Evolutionary conservation across 441 rosid genomes (phyloP).

Genomic region (Gossypium schwendimanii): DNA sequence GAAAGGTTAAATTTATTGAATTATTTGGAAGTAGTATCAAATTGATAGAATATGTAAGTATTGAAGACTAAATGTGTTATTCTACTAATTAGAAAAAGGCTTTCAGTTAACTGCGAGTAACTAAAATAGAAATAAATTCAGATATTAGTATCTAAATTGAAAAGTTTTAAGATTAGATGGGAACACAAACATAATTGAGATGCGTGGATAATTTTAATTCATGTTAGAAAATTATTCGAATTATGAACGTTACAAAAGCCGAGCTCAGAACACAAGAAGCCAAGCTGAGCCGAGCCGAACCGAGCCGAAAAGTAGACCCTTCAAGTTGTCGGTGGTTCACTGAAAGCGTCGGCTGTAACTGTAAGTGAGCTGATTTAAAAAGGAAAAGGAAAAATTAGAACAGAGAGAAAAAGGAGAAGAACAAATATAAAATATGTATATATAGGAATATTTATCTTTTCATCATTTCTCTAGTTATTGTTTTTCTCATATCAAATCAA

Average conservation of each 20-base stretch:
- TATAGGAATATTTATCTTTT: not conserved
- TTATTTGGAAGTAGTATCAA: too few relatives aligned
- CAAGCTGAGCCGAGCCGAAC: conserved; percentile 22
- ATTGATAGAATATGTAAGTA: too few relatives aligned
- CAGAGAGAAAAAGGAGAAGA: not conserved
- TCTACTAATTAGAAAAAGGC: too few relatives aligned
- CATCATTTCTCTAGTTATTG: not conserved
- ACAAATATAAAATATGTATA: not conserved
- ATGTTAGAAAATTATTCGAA: not conserved
- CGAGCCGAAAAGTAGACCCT: not conserved
- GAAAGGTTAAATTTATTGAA: too few relatives aligned
- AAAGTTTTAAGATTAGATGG: too few relatives aligned
- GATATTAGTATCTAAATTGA: too few relatives aligned
- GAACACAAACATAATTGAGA: not conserved
- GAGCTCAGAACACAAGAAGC: conserved; percentile 13
- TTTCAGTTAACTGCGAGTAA: too few relatives aligned
- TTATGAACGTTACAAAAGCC: conserved; percentile 3
- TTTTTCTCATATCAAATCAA: conserved; percentile 11
- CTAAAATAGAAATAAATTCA: too few relatives aligned
- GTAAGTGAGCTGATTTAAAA: not conserved
- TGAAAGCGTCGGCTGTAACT: conserved; percentile 17
- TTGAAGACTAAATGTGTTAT: too few relatives aligned
- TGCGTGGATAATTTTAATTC: too few relatives aligned
- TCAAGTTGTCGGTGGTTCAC: conserved; percentile 54
- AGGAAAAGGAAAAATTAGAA: not conserved